A percentile compares a stretch with the other conserved stretches of the same genome.
These are phyloP conservation scores for Thalassiosira exigua DNA, from an alignment of 352 stramenopile species.

Conservation along the genomic window DNA sequence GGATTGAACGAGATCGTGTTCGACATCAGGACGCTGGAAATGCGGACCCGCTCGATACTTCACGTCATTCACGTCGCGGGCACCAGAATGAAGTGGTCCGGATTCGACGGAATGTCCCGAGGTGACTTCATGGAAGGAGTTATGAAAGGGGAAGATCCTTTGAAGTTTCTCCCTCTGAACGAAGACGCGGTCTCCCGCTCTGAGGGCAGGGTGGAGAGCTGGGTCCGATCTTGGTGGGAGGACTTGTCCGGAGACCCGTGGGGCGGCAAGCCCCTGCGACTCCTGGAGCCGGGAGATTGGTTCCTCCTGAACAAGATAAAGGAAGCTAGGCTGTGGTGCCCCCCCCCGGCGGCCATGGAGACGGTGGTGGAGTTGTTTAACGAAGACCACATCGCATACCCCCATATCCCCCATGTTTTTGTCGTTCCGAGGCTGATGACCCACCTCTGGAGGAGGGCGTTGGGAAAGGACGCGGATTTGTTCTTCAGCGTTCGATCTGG, in stretches of 20 bases:
- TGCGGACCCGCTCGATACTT: conserved; percentile 9
- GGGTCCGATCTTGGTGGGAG: conserved; percentile 3
- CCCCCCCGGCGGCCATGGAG: conserved; percentile 26
- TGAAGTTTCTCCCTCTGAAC: conserved; percentile 38
- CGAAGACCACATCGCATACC: conserved; percentile 6
- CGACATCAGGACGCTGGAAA: conserved; percentile 13
- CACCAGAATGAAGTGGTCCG: conserved; percentile 46
- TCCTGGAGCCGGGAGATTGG: neutral
- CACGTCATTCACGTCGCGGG: conserved; percentile 48
- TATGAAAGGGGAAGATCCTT: conserved; percentile 40
- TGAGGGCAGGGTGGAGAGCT: neutral
- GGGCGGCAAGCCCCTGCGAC: neutral
- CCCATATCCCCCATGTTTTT: conserved; percentile 21
- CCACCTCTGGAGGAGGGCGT: neutral
- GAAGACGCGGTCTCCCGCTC: conserved; percentile 2
- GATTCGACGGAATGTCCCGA: conserved; percentile 43
- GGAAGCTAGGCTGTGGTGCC: conserved; percentile 26
- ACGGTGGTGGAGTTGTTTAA: conserved; percentile 22
- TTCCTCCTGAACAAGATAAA: conserved; percentile 1
- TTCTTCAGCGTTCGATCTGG: conserved; percentile 16
- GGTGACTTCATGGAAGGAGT: conserved; percentile 31
- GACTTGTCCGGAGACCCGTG: neutral
- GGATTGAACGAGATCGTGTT: neutral
- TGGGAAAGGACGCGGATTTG: conserved; percentile 28
- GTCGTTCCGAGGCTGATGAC: conserved; percentile 13